Evolutionary conservation across 139 green algal species (phyloP).

Genomic region (Picochlorum sp.): DNA sequence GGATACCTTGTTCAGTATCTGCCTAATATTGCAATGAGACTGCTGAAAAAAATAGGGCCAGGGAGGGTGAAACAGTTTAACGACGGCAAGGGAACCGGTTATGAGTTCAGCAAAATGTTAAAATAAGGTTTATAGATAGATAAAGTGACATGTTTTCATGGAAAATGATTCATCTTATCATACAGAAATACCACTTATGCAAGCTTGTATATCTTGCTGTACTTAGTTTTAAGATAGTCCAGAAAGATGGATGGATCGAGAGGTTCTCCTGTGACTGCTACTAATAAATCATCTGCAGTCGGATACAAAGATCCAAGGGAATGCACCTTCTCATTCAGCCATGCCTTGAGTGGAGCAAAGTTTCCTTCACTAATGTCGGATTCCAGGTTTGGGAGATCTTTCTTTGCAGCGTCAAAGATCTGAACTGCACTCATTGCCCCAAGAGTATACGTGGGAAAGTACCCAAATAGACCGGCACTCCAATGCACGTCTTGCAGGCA

Average conservation of each 20-base stretch:
- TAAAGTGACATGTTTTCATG: not conserved
- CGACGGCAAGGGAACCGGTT: slow-evolving; percentile 39
- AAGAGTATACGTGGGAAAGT: slow-evolving; percentile 82
- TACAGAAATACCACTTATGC: slow-evolving; percentile 2
- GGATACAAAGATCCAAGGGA: slow-evolving; percentile 50
- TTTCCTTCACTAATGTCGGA: slow-evolving; percentile 52
- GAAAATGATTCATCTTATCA: not conserved
- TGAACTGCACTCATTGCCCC: slow-evolving; percentile 72
- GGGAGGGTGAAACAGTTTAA: slow-evolving; percentile 38
- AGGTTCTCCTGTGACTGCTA: slow-evolving; percentile 48
- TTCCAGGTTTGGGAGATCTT: slow-evolving; percentile 52
- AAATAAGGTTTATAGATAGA: not conserved
- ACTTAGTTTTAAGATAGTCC: slow-evolving; percentile 68
- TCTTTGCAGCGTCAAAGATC: slow-evolving; percentile 38
- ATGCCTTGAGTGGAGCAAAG: slow-evolving; percentile 59
- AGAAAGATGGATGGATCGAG: slow-evolving; percentile 69
- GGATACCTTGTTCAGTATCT: slow-evolving; percentile 37
- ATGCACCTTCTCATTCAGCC: slow-evolving; percentile 78
- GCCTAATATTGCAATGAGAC: slow-evolving; percentile 37
- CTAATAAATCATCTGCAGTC: slow-evolving; percentile 74
- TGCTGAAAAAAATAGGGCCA: slow-evolving; percentile 62
- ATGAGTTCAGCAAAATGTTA: slow-evolving; percentile 37
- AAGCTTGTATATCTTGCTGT: slow-evolving; percentile 60
- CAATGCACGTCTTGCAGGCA: slow-evolving; percentile 85
- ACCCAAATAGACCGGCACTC: slow-evolving; percentile 50